Conservation (phyloP, 139 green algal species). For the Chlamydomonas urium region DNA sequence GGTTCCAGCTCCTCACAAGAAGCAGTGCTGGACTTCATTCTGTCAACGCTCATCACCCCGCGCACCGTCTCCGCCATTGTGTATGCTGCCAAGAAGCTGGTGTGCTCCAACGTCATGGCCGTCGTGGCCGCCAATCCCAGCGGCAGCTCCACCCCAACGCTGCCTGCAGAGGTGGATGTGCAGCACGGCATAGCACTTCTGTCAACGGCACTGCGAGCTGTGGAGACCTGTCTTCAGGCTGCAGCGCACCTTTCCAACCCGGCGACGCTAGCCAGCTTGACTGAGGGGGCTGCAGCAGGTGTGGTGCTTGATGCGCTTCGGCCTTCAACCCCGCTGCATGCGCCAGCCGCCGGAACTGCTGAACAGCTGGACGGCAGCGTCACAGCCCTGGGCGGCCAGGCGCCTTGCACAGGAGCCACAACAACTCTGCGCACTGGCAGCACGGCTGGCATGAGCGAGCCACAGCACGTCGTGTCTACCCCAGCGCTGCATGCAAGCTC, state of each 20-base stretch:
- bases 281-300: background rate
- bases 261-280: background rate
- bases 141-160: background rate
- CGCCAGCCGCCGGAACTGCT: no score
- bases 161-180: constrained; percentile 22
- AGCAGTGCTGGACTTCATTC: constrained; percentile 39
- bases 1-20: constrained; percentile 28
- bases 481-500: no score
- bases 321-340: no score
- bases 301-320: no score
- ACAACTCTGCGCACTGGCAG: no score
- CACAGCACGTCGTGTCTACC: no score
- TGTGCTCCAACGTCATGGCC: constrained; percentile 14
- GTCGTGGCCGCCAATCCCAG: background rate
- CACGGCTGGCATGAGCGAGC: no score
- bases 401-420: no score
- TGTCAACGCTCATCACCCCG: constrained; percentile 43
- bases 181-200: constrained; percentile 38
- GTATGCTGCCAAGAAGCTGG: constrained; percentile 43
- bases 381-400: no score
- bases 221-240: constrained; percentile 44
- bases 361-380: no score
- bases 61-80: constrained; percentile 36
- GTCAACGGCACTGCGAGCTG: constrained; percentile 31
- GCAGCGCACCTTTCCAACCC: constrained; percentile 5